phyloP scores from a whole-genome alignment of 2,329 filamentous ascomycete genomes.

The Fusarium brevicatenulatum region DNA sequence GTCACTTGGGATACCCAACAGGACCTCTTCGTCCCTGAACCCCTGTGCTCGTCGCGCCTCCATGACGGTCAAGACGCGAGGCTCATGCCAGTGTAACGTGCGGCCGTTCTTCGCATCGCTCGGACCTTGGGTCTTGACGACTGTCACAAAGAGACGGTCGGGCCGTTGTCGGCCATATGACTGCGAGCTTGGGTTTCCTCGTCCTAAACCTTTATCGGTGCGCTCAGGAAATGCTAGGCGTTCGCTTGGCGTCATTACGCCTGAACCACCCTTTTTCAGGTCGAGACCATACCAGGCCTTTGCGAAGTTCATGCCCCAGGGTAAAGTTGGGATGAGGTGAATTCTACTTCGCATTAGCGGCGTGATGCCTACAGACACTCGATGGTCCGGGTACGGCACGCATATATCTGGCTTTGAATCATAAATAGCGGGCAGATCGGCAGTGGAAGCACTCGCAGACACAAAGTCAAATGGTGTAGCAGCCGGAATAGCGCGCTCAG shows the following conservation, averaged over 20 bases:
- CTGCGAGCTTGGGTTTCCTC: slow-evolving; percentile 55
- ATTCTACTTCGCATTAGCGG: slow-evolving; percentile 58
- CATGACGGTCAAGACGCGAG: slow-evolving; percentile 69
- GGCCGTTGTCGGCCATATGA: slow-evolving; percentile 65
- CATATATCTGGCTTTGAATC: slow-evolving; percentile 72
- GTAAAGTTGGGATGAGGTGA: slow-evolving; percentile 67
- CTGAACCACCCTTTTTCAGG: slow-evolving; percentile 40
- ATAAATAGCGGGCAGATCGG: slow-evolving; percentile 70
- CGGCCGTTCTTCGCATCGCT: slow-evolving; percentile 66
- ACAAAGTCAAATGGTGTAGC: slow-evolving; percentile 70
- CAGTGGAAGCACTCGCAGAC: slow-evolving; percentile 62
- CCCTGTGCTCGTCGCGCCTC: slow-evolving; percentile 77
- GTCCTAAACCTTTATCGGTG: slow-evolving; percentile 33
- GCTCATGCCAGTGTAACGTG: slow-evolving; percentile 72
- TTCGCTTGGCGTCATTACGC: slow-evolving; percentile 53
- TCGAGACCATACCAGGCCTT: slow-evolving; percentile 55
- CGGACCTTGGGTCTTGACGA: slow-evolving; percentile 65
- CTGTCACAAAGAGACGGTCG: slow-evolving; percentile 66
- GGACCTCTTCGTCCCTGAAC: slow-evolving; percentile 74
- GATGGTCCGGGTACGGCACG: slow-evolving; percentile 74
- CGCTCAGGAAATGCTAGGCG: slow-evolving; percentile 53
- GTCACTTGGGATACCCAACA: slow-evolving; percentile 65
- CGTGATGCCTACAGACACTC: slow-evolving; percentile 57
- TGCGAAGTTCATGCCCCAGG: slow-evolving; percentile 63
- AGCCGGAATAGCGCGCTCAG: slow-evolving; percentile 53